Evolutionary conservation across 345 rosid species (phyloP), one percentile per base, ranked within the genome.

Genomic region (Citrus australasica): DNA sequence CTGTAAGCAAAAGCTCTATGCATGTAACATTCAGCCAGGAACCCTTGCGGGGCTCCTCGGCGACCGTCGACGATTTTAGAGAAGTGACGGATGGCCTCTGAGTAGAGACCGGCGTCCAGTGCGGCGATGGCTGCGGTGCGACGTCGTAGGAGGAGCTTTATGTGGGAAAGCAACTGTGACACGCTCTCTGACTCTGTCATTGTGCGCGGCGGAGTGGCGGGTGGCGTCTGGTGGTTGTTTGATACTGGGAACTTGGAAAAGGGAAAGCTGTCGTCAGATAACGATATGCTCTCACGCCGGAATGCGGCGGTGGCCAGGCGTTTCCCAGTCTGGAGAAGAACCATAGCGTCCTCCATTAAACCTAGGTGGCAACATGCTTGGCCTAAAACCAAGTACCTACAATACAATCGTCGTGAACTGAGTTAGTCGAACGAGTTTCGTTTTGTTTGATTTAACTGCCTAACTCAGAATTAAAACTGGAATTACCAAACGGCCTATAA

Each of bases 291-390:
- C 78, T 89, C 87, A 3, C 94, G 97, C 76, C 99, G 99, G 85
- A 91, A 91, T 71, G 97, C 99, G 28, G 98, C 99, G 11, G 92
- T 85, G 68, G 98, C 92, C 28, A 96, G 89, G 78, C 99, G 97
- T 83, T 92, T 96, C 0, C 97, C 98, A 67, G 95, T 92, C 78
- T 94, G 99, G 63, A 96, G 95, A 0, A 96, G 90, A 61, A 84
- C 97, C 97, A 96, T 88, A 4, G 99, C 98, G 81, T 96, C 99
- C 86, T 96, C 99, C 98, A 96, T 91, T 7, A 96, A 85, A 53
- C 99, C 99, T 2, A 96, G 84, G 74, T 94, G 94, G 83, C 93
- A 88, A 74, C 99, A 96, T 7, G 98, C 99, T 86, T 93, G 95
- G 25, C 99, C 99, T 59, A 94, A 75, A 46, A 94, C 90, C 81